phyloP scores from a whole-genome alignment of 331 rosid genomes.

The Quercus tomentella region DNA sequence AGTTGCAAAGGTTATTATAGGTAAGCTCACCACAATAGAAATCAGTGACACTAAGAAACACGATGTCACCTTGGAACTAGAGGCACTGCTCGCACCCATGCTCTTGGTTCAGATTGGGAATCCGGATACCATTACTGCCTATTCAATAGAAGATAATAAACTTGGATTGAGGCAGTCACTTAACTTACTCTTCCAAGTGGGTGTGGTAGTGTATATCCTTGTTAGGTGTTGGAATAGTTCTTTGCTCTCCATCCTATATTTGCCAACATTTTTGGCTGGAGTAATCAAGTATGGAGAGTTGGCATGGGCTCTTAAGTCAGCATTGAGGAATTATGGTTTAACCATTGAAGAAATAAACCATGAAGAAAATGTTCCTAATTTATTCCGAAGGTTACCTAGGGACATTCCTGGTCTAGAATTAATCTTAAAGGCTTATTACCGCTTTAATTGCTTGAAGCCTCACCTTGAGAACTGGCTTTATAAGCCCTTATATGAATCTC shows the following conservation, averaged over 20 bases:
- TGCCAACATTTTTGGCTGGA: conserved; percentile 47
- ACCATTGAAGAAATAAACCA: conserved; percentile 38
- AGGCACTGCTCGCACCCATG: conserved; percentile 53
- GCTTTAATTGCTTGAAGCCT: conserved; percentile 55
- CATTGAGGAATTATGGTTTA: conserved; percentile 42
- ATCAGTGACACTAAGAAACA: conserved; percentile 29
- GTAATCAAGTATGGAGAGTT: conserved; percentile 55
- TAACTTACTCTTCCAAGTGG: conserved; percentile 44
- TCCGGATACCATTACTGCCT: conserved; percentile 67
- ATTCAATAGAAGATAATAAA: conserved; percentile 59
- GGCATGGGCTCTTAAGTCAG: conserved; percentile 63
- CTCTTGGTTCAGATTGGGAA: conserved; percentile 62
- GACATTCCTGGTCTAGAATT: conserved; percentile 38
- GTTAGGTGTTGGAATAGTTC: conserved; percentile 54
- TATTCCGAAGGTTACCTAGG: conserved; percentile 34
- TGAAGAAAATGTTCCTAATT: conserved; percentile 35
- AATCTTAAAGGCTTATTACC: conserved; percentile 58
- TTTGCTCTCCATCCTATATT: conserved; percentile 44
- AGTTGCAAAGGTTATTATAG: conserved; percentile 44
- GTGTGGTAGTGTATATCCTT: conserved; percentile 44
- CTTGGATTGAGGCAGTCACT: conserved; percentile 54
- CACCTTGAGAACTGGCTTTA: conserved; percentile 65
- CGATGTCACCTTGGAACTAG: conserved; percentile 31
- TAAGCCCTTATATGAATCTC: conserved; percentile 47
- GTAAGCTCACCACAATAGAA: conserved; percentile 43